A percentile compares a stretch with the other conserved stretches of the same genome.
Conservation (phyloP, 768 basidiomycete genomes). For the Lentinula lateritia region DNA sequence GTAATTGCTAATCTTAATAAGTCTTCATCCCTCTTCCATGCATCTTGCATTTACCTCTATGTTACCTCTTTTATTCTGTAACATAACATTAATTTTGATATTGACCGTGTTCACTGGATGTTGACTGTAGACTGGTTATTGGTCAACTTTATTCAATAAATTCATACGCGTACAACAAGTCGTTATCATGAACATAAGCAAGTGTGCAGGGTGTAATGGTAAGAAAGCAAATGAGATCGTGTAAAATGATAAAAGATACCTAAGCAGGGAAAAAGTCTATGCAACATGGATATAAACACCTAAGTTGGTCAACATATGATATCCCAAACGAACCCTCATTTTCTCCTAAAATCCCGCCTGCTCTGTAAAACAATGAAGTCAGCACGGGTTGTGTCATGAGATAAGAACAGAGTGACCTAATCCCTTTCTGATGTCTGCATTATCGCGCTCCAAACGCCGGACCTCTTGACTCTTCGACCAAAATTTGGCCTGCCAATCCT, state of each 20-base stretch:
- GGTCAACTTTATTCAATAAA: slow-evolving; percentile 3
- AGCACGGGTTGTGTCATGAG: not conserved
- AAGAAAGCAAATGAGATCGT: too few relatives aligned
- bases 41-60: slow-evolving; percentile 9
- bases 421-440: slow-evolving; percentile 64
- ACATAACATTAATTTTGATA: not conserved
- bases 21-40: slow-evolving; percentile 5
- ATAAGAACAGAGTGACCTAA: slow-evolving; percentile 22
- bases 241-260: too few relatives aligned
- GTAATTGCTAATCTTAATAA: slow-evolving; percentile 59
- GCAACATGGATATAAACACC: too few relatives aligned
- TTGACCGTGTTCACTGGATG: too few relatives aligned
- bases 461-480: slow-evolving; percentile 58
- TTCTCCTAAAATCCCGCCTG: slow-evolving; percentile 54
- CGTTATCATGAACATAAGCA: not conserved
- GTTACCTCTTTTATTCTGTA: not conserved
- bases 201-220: too few relatives aligned
- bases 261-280: too few relatives aligned
- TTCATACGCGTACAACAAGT: not conserved
- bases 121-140: slow-evolving; percentile 1
- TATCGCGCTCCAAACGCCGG: slow-evolving; percentile 49
- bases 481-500: slow-evolving; percentile 43
- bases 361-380: slow-evolving; percentile 15
- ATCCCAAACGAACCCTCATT: not conserved
- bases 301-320: too few relatives aligned